Evolutionary conservation across 1,284 basidiomycete species (phyloP), one percentile per base, ranked within the genome.

Genomic region (Cryptococcus hybrid): DNA sequence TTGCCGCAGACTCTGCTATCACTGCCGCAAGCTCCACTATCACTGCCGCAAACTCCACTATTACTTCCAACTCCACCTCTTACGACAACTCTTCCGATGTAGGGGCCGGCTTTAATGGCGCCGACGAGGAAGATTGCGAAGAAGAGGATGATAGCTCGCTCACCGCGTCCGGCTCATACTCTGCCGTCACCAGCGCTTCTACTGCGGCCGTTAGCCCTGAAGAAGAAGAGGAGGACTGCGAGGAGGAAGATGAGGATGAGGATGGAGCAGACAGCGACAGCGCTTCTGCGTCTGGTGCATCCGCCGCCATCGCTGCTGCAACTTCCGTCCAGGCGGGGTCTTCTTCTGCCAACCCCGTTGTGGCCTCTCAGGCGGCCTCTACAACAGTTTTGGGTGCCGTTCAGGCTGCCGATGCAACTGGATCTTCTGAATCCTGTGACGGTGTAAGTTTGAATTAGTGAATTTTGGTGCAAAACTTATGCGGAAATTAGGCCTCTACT

Each of bases 71-170:
- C 58, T 13, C 37, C 34, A 18, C 35, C 44, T 12, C 35, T 50
- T 36, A 35, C 50, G 40, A 40, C 15, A 53, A 37, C 35, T 45
- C 42, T 15, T 46, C 51, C 8, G 51, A 47, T 9, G 55, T 52
- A 18, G 52, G 46, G 3, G 36, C 51, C 1, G 49, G 51, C 5
- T 38, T 35, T 42, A 44, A 60, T 2, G 64, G 62, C 37, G 47
- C 60, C 5, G 47, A 59, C 3, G 58, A 53, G 9, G 59, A 51
- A 15, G 57, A 44, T 18, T 52, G 54, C 35, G 55, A 43, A 18
- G 61, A 64, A 51, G 47, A 61, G 37, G 51, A 65, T 49, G 61
- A 62, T 52, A 58, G 63, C 40, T 57, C 62, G 30, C 53, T 35
- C n/a, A 35, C 52, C 24, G 9, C n/a, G 18, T 54, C 53, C 24